Percentiles rank a stretch among this genome's conserved stretches.
phyloP scores from a whole-genome alignment of 1,139 yeast species.

The Blastobotrys aristatus region DNA sequence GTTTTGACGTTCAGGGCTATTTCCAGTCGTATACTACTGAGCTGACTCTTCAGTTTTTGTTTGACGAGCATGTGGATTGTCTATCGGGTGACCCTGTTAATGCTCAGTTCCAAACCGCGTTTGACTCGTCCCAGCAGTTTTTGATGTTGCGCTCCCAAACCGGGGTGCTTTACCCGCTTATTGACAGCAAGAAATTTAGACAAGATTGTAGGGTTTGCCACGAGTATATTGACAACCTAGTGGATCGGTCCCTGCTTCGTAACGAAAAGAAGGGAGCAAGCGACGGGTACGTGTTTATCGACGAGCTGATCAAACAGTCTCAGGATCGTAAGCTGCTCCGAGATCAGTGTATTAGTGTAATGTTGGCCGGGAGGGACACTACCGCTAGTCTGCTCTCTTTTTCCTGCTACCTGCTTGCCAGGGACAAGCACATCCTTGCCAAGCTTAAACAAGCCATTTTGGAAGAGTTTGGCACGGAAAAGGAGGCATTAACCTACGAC shows the following conservation, averaged over 20 bases:
- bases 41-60: constrained; percentile 55
- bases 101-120: constrained; percentile 41
- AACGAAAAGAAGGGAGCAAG: constrained; percentile 23
- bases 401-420: constrained; percentile 43
- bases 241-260: constrained; percentile 12
- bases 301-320: constrained; percentile 45
- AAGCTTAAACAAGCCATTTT: constrained; percentile 26
- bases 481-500: constrained; percentile 31
- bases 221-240: constrained; percentile 31
- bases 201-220: constrained; percentile 26
- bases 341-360: constrained; percentile 44
- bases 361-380: constrained; percentile 51
- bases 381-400: constrained; percentile 48
- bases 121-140: constrained; percentile 40
- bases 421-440: constrained; percentile 39
- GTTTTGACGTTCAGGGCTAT: constrained; percentile 45
- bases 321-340: constrained; percentile 45
- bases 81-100: constrained; percentile 21
- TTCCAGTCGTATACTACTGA: constrained; percentile 52
- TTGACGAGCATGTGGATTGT: constrained; percentile 47
- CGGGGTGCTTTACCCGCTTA: constrained; percentile 33
- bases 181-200: constrained; percentile 36
- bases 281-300: constrained; percentile 35
- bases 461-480: constrained; percentile 27
- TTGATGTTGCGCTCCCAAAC: constrained; percentile 29